Conservation (phyloP, 2,329 filamentous ascomycete genomes). For the Cladobotryum mycophilum region DNA sequence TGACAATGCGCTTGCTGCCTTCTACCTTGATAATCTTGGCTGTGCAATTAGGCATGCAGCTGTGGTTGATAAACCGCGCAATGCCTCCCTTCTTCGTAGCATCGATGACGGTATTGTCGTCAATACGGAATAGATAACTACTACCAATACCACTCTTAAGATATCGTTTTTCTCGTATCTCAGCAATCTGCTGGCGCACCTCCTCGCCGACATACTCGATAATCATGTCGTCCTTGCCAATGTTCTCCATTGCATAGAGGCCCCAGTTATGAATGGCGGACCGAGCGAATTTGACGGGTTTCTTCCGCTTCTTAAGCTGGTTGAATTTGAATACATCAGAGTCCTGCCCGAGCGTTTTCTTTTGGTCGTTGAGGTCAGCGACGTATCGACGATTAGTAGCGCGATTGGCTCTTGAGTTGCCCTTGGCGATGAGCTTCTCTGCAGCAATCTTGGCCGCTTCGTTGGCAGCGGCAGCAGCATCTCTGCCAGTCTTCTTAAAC, state of each 20-base stretch:
- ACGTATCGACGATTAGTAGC: conserved; percentile 93
- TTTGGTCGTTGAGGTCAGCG: conserved; percentile 92
- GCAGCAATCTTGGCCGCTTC: conserved; percentile 68
- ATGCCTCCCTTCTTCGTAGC: conserved; percentile 98
- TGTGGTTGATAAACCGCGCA: conserved; percentile 97
- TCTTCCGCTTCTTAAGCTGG: conserved; percentile 98
- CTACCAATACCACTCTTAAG: conserved; percentile 95
- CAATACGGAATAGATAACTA: conserved; percentile 96
- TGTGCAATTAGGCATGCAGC: conserved; percentile 96
- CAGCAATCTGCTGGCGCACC: conserved; percentile 93
- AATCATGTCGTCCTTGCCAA: conserved; percentile 97
- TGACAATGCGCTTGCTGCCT: conserved; percentile 96
- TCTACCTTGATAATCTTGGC: conserved; percentile 99
- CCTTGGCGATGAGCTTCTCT: conserved; percentile 76
- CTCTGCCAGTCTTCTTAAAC: conserved; percentile 60
- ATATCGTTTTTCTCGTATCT: conserved; percentile 86
- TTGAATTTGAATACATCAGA: conserved; percentile 96
- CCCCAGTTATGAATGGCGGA: conserved; percentile 99
- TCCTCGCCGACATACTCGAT: conserved; percentile 99
- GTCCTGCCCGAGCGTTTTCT: conserved; percentile 75
- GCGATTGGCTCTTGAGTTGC: conserved; percentile 86
- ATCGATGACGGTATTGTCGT: conserved; percentile 95
- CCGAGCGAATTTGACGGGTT: conserved; percentile 94
- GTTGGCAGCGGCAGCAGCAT: conserved; percentile 58
- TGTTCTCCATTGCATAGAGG: conserved; percentile 95